Base-by-base conservation (phyloP, 1,284 basidiomycete genomes). In the Gymnopus androsaceus region DNA sequence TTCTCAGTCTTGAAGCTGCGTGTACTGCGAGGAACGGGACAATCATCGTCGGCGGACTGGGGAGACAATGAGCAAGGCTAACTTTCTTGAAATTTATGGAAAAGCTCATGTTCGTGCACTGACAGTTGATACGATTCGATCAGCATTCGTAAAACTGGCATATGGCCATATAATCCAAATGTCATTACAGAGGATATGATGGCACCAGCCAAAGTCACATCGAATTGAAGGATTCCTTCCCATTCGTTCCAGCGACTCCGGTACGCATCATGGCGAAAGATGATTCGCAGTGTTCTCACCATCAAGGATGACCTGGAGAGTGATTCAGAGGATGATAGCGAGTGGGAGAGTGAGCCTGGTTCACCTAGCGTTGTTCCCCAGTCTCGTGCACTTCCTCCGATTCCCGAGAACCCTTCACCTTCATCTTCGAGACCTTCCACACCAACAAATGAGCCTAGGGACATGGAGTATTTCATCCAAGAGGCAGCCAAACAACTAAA, bases 71-170 rank as follows among this genome's bases (percentile, higher is more conserved):
- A 56, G 50, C 12, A 73, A 74, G 55, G 44, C 27, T n/a, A 73
- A 74, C 55, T 77, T 79, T 54, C 55, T 75, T 0, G 28, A 49
- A 25, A 59, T 77, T 9, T 76, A 72, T 59, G 68, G 59, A 14
- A 25, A 56, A 2, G 73, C 73, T n/a, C 70, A 75, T 54, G 4
- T 66, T 0, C n/a, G 40, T 0, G 64, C 67, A 1, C 61, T 78
- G 8, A 73, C 71, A 1, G 28, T 41, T 11, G 61, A 63, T 4
- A 68, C 61, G 33, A 71, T 78, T 57, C 62, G 60, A 30, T 58
- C 67, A 0, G 73, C 74, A 6, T 79, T 77, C 56, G 59, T 9
- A 71, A 69, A 54, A 78, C 74, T 1, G 73, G 75, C 0, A 59
- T 77, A 4, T 59, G 58, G 30, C 75, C 72, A 3, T 71, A 71